These are phyloP conservation scores for Penicillium thymicola DNA, from an alignment of 2,329 filamentous ascomycete species.

Conservation along the genomic window DNA sequence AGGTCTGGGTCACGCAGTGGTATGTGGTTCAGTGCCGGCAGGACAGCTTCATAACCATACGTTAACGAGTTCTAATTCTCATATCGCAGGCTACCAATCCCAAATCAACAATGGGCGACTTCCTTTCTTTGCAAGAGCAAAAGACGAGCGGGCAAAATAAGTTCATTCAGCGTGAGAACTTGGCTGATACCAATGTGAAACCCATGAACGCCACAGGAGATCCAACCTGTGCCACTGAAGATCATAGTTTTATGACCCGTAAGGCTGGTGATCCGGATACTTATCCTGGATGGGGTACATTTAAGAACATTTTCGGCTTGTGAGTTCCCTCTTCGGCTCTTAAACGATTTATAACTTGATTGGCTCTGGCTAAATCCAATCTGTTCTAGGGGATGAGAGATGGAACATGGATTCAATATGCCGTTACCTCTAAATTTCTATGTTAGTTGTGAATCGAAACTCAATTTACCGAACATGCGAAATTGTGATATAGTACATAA, in stretches of 20 bases:
- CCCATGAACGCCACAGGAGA: conserved; percentile 10
- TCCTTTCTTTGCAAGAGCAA: conserved; percentile 29
- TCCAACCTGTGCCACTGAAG: conserved; percentile 28
- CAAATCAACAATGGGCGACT: conserved; percentile 25
- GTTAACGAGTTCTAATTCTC: not conserved
- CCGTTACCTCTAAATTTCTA: too few relatives aligned
- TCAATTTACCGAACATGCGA: too few relatives aligned
- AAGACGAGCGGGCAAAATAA: conserved; percentile 25
- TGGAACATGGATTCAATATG: too few relatives aligned
- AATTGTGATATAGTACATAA: too few relatives aligned
- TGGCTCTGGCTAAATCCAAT: not conserved
- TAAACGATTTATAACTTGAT: not conserved
- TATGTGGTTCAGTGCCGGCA: conserved; percentile 10
- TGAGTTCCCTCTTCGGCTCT: not conserved
- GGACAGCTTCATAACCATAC: too few relatives aligned
- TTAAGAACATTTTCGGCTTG: conserved; percentile 21
- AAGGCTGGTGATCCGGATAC: conserved; percentile 29
- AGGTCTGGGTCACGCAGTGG: conserved; percentile 25
- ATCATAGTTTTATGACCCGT: conserved; percentile 31
- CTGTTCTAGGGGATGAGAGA: not conserved
- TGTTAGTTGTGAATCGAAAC: too few relatives aligned
- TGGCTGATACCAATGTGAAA: not conserved
- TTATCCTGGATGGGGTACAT: conserved; percentile 30
- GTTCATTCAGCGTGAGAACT: conserved; percentile 14
- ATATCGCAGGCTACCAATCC: conserved; percentile 21